Conservation (phyloP, 2,329 filamentous ascomycete genomes). For the Magnaporthiopsis poae region DNA sequence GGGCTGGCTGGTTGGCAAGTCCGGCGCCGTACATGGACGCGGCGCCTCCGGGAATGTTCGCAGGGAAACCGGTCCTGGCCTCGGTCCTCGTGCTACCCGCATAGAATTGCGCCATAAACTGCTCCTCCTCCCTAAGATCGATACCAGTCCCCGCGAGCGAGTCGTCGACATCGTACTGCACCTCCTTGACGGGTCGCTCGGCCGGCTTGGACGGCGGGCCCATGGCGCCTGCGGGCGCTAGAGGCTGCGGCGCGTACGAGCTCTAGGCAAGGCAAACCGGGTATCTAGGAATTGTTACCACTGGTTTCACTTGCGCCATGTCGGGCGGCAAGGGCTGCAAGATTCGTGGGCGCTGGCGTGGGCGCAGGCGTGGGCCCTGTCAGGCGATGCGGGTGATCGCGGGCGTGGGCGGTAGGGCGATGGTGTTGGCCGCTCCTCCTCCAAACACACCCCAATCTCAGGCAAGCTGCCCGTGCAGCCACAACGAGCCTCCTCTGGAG, state of each 20-base stretch:
- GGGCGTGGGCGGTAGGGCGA: too few species aligned
- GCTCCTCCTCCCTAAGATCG: slow-evolving; percentile 77
- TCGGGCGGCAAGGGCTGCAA: slow-evolving; percentile 7
- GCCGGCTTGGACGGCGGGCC: slow-evolving; percentile 51
- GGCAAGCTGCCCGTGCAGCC: slow-evolving; percentile 6
- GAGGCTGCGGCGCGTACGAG: slow-evolving; percentile 12
- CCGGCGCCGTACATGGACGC: slow-evolving; percentile 55
- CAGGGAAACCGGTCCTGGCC: slow-evolving; percentile 42
- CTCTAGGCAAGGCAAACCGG: too few species aligned
- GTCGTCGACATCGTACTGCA: slow-evolving; percentile 68
- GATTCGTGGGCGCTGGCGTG: too few species aligned
- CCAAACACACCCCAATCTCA: slow-evolving; percentile 2
- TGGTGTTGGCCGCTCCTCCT: not conserved
- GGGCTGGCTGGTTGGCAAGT: slow-evolving; percentile 53
- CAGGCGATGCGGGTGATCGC: not conserved
- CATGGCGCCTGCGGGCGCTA: slow-evolving; percentile 31
- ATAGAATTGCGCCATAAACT: slow-evolving; percentile 62
- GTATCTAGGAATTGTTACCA: too few species aligned
- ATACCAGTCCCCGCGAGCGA: slow-evolving; percentile 77
- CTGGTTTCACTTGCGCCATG: too few species aligned
- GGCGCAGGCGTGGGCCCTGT: not conserved
- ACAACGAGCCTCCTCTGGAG: slow-evolving; percentile 3
- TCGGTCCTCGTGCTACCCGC: slow-evolving; percentile 35
- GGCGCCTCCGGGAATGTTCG: slow-evolving; percentile 46
- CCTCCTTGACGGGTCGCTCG: slow-evolving; percentile 53